Evolutionary conservation across 176 grass and related monocot genomes (phyloP), one percentile per base, ranked within the genome.

Genomic region (Elymus sibiricus): DNA sequence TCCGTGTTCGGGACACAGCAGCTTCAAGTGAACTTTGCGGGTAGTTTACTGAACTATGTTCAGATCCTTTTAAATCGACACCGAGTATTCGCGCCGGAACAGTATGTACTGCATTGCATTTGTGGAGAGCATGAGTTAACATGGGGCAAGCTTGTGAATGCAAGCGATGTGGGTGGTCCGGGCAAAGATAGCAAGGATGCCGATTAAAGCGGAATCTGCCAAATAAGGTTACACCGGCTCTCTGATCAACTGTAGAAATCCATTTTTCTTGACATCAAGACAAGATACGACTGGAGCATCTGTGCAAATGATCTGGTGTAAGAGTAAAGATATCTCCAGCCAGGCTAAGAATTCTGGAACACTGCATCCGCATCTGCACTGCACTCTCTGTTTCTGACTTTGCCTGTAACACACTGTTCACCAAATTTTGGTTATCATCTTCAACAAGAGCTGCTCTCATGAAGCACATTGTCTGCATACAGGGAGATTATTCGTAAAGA

Each of bases 111-210:
- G 24, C 25, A 39, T 28, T 34, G 38, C 21, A 60, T 65, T 70
- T 79, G 29, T 3, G 71, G 17, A 44, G 64, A 49, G 49, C 15
- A 9, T 7, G 67, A 13, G 38, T 53, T 40, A 1, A 46, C 29
- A 24, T 1, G 6, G 28, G 13, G 56, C 1, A 49, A 78, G 72
- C 73, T 29, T 70, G 67, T 27, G 55, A 37, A 64, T 39, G 39
- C 85, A 39, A 51, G 55, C 12, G 1, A 64, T 47, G 46, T 8
- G 65, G 34, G 65, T 74, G 25, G 43, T 90, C 79, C 88, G 56
- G 79, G 64, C 83, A 75, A 90, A 78, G 73, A 83, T 65, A 63
- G 56, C 79, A 71, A 75, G 21, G 15, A 76, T 49, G 16, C 51
- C 15, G 75, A 70, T 69, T 40, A n/a, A 67, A 38, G 17, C 11